phyloP scores from a whole-genome alignment of 345 rosid species.

The Pelargonium nanum region DNA sequence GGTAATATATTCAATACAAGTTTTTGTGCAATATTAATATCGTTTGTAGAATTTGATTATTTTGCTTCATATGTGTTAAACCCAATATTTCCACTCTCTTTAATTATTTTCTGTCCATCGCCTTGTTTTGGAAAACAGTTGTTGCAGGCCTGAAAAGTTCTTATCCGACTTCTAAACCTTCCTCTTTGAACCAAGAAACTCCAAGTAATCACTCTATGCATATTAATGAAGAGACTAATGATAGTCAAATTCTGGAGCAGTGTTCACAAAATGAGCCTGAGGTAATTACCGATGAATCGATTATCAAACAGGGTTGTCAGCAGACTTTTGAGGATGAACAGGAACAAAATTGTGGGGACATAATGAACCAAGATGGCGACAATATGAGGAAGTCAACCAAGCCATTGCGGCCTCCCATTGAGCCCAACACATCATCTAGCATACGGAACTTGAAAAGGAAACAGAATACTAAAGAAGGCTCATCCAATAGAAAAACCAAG shows the following conservation, averaged over 20 bases:
- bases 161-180: neutral
- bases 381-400: neutral
- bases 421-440: too few relatives aligned
- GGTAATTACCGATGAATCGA: neutral
- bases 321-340: neutral
- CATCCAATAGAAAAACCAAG: neutral
- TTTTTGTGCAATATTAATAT: too few relatives aligned
- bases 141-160: neutral
- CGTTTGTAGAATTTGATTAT: too few relatives aligned
- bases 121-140: neutral
- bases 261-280: neutral
- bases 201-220: neutral
- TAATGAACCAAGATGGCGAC: neutral
- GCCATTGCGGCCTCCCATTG: neutral
- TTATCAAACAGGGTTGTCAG: too few relatives aligned
- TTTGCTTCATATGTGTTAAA: neutral
- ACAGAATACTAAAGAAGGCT: neutral
- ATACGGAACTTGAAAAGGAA: neutral
- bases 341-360: neutral
- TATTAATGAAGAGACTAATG: neutral
- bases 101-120: neutral
- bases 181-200: neutral
- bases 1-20: neutral
- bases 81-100: neutral
- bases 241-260: neutral